A percentile compares a stretch with the other conserved stretches of the same genome.
Conservation (phyloP, 2,329 filamentous ascomycete species). For the Cercospora zeae-maydis region DNA sequence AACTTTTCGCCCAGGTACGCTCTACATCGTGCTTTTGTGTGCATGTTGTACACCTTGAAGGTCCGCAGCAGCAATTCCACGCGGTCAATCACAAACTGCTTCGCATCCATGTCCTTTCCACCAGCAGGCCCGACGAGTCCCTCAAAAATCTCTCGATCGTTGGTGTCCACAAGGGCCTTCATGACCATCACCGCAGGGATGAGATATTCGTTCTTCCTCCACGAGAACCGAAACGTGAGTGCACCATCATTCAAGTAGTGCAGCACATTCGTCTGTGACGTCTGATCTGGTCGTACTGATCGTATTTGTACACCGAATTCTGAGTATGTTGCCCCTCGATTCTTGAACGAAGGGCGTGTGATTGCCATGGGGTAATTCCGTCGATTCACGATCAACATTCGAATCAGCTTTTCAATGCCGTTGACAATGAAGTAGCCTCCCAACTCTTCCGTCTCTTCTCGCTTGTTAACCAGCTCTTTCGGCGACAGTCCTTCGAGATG, state of each 20-base stretch:
- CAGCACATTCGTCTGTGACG: constrained; percentile 92
- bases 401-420: constrained; percentile 93
- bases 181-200: constrained; percentile 94
- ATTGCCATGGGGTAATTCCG: constrained; percentile 96
- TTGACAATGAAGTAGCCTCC: constrained; percentile 98
- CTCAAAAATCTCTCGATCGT: constrained; percentile 93
- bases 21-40: constrained; percentile 76
- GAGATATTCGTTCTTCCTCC: constrained; percentile 96
- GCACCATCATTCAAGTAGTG: constrained; percentile 96
- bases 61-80: constrained; percentile 88
- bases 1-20: constrained; percentile 90
- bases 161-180: constrained; percentile 92
- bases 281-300: constrained; percentile 93
- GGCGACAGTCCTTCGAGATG: constrained; percentile 85
- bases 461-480: constrained; percentile 73
- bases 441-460: constrained; percentile 94
- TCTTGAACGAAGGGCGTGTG: constrained; percentile 81
- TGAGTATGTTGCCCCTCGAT: constrained; percentile 82
- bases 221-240: constrained; percentile 94
- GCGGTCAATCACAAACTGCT: constrained; percentile 85
- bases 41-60: constrained; percentile 85
- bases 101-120: constrained; percentile 77
- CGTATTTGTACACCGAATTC: constrained; percentile 87
- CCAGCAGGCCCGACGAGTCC: constrained; percentile 75
- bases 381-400: constrained; percentile 83